Percentiles rank a stretch among this genome's conserved stretches.
These are phyloP conservation scores for Penicillium soppii DNA, from an alignment of 495 filamentous ascomycete species.

Conservation along the genomic window DNA sequence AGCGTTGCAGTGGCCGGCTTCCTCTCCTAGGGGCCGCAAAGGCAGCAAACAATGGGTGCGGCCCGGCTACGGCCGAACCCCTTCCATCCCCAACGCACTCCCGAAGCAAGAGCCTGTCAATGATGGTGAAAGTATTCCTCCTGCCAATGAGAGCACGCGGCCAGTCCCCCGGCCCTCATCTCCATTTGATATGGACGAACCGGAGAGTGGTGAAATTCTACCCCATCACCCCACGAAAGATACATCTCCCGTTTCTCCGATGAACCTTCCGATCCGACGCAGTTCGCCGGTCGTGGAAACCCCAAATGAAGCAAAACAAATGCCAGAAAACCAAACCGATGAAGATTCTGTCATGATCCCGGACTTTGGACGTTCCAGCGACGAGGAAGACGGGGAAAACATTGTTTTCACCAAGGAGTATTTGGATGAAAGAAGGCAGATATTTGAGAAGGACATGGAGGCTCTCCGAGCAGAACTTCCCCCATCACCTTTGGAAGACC, in stretches of 20 bases:
- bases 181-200: slow-evolving; percentile 3
- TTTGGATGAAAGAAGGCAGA: slow-evolving; percentile 46
- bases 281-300: slow-evolving; percentile 3
- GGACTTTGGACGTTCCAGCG: slow-evolving; percentile 35
- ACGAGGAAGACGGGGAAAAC: slow-evolving; percentile 49
- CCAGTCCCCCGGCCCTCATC: slow-evolving; percentile 12
- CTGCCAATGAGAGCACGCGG: slow-evolving; percentile 19
- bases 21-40: slow-evolving; percentile 36
- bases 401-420: slow-evolving; percentile 50
- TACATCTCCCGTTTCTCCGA: slow-evolving; percentile 9
- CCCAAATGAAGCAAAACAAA: neutral
- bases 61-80: slow-evolving; percentile 39
- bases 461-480: slow-evolving; percentile 46
- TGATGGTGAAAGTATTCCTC: slow-evolving; percentile 33
- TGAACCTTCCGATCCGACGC: slow-evolving; percentile 16
- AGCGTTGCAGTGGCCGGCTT: slow-evolving; percentile 40
- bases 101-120: slow-evolving; percentile 42
- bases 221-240: neutral
- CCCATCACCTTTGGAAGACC: slow-evolving; percentile 44
- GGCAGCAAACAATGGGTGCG: slow-evolving; percentile 64
- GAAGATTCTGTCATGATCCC: slow-evolving; percentile 23
- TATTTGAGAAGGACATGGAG: slow-evolving; percentile 48
- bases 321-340: slow-evolving; percentile 10
- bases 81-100: slow-evolving; percentile 30
- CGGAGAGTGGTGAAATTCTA: slow-evolving; percentile 1